Conservation (phyloP, 495 filamentous ascomycete species). For the Neurospora africana region DNA sequence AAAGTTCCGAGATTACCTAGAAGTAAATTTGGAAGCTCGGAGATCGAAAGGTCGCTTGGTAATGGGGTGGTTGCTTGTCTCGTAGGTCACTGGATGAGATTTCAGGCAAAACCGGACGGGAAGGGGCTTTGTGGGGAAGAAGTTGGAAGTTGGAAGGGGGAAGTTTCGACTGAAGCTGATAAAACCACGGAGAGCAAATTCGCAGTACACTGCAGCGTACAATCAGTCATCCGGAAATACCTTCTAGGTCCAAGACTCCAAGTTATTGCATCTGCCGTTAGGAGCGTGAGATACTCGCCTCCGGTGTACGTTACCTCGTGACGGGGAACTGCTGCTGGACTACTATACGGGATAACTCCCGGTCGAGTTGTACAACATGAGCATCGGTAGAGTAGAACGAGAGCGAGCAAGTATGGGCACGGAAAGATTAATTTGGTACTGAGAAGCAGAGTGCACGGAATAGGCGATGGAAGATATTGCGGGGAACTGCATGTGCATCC, state of each 20-base stretch:
- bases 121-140: not conserved
- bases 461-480: not conserved
- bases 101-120: not conserved
- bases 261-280: not conserved
- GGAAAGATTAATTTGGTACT: not conserved
- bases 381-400: not conserved
- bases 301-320: not conserved
- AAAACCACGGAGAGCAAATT: too few species aligned
- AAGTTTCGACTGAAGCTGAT: too few species aligned
- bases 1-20: not conserved
- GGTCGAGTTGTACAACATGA: not conserved
- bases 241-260: not conserved
- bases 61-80: not conserved
- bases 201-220: too few species aligned
- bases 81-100: not conserved
- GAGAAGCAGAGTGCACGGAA: not conserved
- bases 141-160: not conserved
- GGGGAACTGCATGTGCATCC: not conserved
- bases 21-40: not conserved
- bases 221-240: not conserved
- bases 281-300: not conserved
- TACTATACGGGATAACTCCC: not conserved
- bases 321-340: not conserved
- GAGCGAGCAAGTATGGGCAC: not conserved
- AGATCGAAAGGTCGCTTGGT: not conserved